Evolutionary conservation across 1,284 basidiomycete genomes (phyloP).

Genomic region (Sutorius eximius): DNA sequence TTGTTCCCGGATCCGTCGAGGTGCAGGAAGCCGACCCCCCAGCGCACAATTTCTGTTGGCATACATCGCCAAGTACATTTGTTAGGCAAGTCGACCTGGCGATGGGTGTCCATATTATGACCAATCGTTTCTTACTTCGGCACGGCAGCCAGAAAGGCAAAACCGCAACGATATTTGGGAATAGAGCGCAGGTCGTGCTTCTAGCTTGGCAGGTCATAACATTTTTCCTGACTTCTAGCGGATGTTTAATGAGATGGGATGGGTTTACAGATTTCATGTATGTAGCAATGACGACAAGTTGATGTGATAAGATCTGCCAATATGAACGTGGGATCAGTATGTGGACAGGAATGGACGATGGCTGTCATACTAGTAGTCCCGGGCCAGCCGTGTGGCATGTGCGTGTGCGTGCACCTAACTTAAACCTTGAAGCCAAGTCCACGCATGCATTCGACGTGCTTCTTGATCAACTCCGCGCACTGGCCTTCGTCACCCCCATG

Average conservation of each 20-base stretch:
- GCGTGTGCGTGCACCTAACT: background rate
- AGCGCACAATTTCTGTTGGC: background rate
- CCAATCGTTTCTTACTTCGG: background rate
- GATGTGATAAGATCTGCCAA: background rate
- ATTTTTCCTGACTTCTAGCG: background rate
- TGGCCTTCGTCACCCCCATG: constrained; percentile 70
- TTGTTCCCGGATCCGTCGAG: background rate
- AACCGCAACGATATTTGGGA: background rate
- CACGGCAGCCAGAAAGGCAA: background rate
- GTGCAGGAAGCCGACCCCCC: background rate
- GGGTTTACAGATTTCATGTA: constrained; percentile 1
- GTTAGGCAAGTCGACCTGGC: background rate
- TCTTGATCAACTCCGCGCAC: constrained; percentile 78
- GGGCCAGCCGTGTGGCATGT: background rate
- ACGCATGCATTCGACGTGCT: constrained; percentile 90
- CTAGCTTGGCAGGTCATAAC: background rate
- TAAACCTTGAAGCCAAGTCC: constrained; percentile 83
- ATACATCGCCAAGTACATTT: background rate
- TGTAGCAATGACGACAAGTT: constrained; percentile 1
- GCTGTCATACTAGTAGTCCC: background rate
- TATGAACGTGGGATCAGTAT: background rate
- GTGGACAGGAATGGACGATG: background rate
- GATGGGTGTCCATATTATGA: background rate
- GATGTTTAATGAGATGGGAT: constrained; percentile 10
- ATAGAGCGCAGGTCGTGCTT: background rate